These are phyloP conservation scores for Potentilla sterilis DNA, from an alignment of 306 rosid genomes.

Conservation along the genomic window DNA sequence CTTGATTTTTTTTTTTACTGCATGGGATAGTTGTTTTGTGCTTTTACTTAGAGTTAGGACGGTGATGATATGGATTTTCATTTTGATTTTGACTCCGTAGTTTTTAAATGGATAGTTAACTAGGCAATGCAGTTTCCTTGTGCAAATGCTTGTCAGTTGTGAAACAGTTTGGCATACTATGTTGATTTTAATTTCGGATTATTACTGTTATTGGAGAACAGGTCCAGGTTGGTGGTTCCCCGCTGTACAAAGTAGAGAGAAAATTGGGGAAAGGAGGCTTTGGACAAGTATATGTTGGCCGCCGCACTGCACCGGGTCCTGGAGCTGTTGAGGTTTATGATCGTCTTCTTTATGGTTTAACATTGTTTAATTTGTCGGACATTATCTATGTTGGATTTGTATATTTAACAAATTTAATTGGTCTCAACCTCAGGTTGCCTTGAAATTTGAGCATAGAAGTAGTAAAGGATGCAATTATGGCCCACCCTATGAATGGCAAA, in stretches of 20 bases:
- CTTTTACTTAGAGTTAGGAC: background rate
- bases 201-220: slow-evolving; percentile 21
- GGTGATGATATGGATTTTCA: background rate
- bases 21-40: background rate
- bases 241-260: slow-evolving; percentile 38
- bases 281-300: slow-evolving; percentile 91
- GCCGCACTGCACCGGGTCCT: slow-evolving; percentile 54
- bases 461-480: slow-evolving; percentile 93
- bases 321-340: slow-evolving; percentile 69
- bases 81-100: background rate
- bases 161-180: background rate
- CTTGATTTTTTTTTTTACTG: background rate
- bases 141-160: background rate
- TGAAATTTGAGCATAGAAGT: slow-evolving; percentile 90
- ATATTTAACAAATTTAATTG: background rate
- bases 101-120: background rate
- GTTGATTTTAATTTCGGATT: background rate
- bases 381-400: slow-evolving; percentile 5
- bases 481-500: slow-evolving; percentile 95
- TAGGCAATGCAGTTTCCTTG: background rate
- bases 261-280: slow-evolving; percentile 87
- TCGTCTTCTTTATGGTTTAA: background rate
- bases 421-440: slow-evolving; percentile 65
- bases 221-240: slow-evolving; percentile 61
- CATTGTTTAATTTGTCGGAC: background rate